Conservation (phyloP, 345 rosid genomes). For the Eutrema japonicum region DNA sequence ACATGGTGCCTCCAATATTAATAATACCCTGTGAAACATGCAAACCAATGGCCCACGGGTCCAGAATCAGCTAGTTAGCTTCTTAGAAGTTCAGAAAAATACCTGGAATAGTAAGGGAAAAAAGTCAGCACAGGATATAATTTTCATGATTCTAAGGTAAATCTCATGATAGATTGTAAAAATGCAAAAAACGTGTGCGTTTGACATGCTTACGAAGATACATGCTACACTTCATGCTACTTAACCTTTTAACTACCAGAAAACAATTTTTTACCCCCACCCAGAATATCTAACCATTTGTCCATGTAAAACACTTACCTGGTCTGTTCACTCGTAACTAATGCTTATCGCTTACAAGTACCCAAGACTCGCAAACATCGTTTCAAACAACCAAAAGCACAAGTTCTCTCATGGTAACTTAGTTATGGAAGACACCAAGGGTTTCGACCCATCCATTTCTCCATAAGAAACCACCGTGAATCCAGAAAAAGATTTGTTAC, state of each 20-base stretch:
- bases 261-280: neutral
- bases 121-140: constrained; percentile 54
- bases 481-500: constrained; percentile 48
- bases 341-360: constrained; percentile 16
- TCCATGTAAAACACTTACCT: constrained; percentile 6
- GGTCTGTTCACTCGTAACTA: constrained; percentile 10
- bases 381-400: constrained; percentile 22
- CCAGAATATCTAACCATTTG: constrained; percentile 1
- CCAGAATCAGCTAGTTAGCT: constrained; percentile 90
- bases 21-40: constrained; percentile 85
- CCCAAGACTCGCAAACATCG: neutral
- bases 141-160: neutral
- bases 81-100: constrained; percentile 96
- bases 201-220: constrained; percentile 6
- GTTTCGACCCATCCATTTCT: constrained; percentile 24
- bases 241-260: constrained; percentile 9
- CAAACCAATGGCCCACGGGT: constrained; percentile 91
- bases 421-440: neutral
- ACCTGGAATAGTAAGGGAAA: constrained; percentile 87
- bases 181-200: neutral
- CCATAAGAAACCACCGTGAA: constrained; percentile 11
- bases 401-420: constrained; percentile 7
- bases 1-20: constrained; percentile 51
- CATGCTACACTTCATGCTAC: neutral
- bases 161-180: neutral